A percentile compares a stretch with the other conserved stretches of the same genome.
Evolutionary conservation across 805 yeast species (phyloP).

Genomic region (Danielia oregonensis): DNA sequence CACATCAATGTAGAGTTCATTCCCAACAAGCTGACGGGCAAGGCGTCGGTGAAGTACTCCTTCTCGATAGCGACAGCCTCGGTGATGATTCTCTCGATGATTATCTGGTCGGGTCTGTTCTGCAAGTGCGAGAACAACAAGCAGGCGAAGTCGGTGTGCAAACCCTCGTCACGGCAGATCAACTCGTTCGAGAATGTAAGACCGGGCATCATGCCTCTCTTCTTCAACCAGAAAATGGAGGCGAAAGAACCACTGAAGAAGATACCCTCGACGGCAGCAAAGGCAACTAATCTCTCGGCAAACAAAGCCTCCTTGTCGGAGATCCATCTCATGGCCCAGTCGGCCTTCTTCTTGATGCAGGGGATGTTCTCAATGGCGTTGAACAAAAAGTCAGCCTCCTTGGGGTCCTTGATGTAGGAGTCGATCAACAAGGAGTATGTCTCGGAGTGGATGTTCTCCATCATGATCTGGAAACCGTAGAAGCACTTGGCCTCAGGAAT

Average conservation of each 20-base stretch:
- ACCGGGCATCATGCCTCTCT: constrained; percentile 99
- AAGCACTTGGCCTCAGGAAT: constrained; percentile 97
- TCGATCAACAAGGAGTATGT: constrained; percentile 94
- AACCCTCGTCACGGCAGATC: constrained; percentile 97
- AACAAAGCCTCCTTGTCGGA: constrained; percentile 81
- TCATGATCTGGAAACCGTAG: constrained; percentile 99
- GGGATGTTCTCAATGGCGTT: constrained; percentile 97
- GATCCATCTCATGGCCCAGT: constrained; percentile 99
- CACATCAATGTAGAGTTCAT: constrained; percentile 94
- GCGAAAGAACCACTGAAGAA: constrained; percentile 99
- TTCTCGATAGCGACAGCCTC: constrained; percentile 96
- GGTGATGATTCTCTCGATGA: constrained; percentile 81
- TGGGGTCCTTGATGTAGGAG: constrained; percentile 93
- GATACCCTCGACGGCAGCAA: constrained; percentile 98
- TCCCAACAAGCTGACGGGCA: constrained; percentile 90
- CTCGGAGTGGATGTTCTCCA: constrained; percentile 98
- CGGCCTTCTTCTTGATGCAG: constrained; percentile 94
- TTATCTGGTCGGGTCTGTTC: constrained; percentile 77
- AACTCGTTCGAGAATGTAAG: constrained; percentile 95
- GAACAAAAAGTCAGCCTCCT: constrained; percentile 85
- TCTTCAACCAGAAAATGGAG: constrained; percentile 97
- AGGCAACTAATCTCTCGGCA: constrained; percentile 95
- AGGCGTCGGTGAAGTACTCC: constrained; percentile 63
- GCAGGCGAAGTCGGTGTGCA: constrained; percentile 98
- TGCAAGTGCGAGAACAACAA: constrained; percentile 87